These are phyloP conservation scores for Haplosporangium sp. DNA, from an alignment of 371 early-diverging fungal species.

Conservation along the genomic window DNA sequence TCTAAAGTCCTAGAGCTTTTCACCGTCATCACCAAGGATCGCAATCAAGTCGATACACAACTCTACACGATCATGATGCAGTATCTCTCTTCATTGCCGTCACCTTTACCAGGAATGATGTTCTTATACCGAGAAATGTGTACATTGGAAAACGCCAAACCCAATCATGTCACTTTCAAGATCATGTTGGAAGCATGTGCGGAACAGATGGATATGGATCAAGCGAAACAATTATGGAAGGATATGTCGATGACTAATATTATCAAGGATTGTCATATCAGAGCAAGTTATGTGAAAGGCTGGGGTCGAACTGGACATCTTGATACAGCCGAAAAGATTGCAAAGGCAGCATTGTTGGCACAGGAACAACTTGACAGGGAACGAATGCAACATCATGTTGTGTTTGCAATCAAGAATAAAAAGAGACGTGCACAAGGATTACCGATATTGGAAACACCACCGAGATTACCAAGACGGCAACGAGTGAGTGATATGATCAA, in stretches of 20 bases:
- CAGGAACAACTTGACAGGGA: slow-evolving; percentile 20
- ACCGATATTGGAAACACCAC: not conserved
- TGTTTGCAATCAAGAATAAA: not conserved
- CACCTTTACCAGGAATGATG: slow-evolving; percentile 48
- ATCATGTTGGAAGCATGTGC: slow-evolving; percentile 52
- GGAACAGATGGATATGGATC: slow-evolving; percentile 53
- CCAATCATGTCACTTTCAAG: slow-evolving; percentile 38
- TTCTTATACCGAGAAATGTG: slow-evolving; percentile 48
- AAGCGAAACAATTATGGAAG: slow-evolving; percentile 26
- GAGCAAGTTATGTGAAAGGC: slow-evolving; percentile 47
- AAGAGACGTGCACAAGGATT: not conserved
- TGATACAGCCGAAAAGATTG: slow-evolving; percentile 23
- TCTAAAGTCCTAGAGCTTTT: slow-evolving; percentile 44
- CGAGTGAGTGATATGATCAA: slow-evolving; percentile 16
- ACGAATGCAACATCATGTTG: not conserved
- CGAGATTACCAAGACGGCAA: slow-evolving; percentile 6
- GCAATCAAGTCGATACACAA: slow-evolving; percentile 30
- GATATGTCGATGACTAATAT: slow-evolving; percentile 24
- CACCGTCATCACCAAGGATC: slow-evolving; percentile 34
- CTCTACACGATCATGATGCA: slow-evolving; percentile 56
- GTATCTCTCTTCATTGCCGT: slow-evolving; percentile 51
- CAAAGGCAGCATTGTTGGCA: slow-evolving; percentile 16
- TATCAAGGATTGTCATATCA: slow-evolving; percentile 20
- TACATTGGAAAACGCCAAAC: slow-evolving; percentile 15
- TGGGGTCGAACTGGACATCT: slow-evolving; percentile 39